A percentile compares a stretch with the other conserved stretches of the same genome.
Evolutionary conservation across 2,329 filamentous ascomycete species (phyloP).

Genomic region (Microascus cirrosus): DNA sequence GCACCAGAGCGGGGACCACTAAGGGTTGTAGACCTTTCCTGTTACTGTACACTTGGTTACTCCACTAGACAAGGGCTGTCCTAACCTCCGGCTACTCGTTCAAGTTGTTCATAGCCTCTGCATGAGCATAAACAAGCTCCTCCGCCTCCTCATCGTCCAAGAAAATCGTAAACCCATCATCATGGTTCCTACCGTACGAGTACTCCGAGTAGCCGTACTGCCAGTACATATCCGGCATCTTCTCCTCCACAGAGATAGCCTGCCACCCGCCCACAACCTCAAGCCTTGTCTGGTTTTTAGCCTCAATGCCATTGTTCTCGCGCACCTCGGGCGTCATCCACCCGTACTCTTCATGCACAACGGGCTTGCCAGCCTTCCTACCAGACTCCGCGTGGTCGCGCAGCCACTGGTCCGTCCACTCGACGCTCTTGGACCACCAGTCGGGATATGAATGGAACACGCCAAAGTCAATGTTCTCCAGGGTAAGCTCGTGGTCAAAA

Average conservation of each 20-base stretch:
- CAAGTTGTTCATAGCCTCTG: constrained; percentile 22
- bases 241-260: constrained; percentile 30
- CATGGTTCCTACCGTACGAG: constrained; percentile 40
- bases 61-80: too few relatives aligned
- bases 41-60: too few relatives aligned
- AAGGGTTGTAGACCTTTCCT: too few relatives aligned
- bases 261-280: constrained; percentile 39
- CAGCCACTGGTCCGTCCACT: constrained; percentile 44
- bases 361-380: constrained; percentile 32
- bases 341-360: constrained; percentile 44
- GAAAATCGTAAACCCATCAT: constrained; percentile 47
- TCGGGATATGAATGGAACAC: constrained; percentile 46
- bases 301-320: constrained; percentile 29
- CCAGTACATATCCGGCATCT: constrained; percentile 44
- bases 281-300: constrained; percentile 28
- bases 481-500: constrained; percentile 35
- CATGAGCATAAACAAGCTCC: constrained; percentile 30
- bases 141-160: constrained; percentile 36
- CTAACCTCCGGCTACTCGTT: neutral
- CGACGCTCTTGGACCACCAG: constrained; percentile 39
- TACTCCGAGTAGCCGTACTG: constrained; percentile 39
- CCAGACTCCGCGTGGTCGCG: constrained; percentile 36
- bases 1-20: neutral
- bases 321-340: constrained; percentile 39
- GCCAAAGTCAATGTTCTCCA: constrained; percentile 40